These are phyloP conservation scores for Corymbia citriodora DNA, from an alignment of 441 rosid species.

Conservation along the genomic window DNA sequence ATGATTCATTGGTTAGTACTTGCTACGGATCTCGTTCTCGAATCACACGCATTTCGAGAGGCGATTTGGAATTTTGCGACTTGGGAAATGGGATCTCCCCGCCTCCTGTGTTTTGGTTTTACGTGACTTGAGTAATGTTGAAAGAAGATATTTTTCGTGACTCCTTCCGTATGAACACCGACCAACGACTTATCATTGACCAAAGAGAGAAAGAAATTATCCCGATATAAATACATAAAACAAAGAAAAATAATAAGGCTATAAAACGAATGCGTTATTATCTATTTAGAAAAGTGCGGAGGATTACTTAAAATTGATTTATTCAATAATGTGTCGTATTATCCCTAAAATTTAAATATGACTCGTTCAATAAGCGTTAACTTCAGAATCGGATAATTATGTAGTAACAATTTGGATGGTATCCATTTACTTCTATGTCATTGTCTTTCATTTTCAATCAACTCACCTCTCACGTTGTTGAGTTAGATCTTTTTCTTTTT, in stretches of 20 bases:
- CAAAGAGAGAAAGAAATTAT: too few species aligned
- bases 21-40: not conserved
- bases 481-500: not conserved
- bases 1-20: not conserved
- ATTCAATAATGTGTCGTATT: not conserved
- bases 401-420: not conserved
- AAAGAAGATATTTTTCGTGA: not conserved
- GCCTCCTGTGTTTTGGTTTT: not conserved
- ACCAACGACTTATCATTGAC: not conserved
- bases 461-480: too few species aligned
- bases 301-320: not conserved
- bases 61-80: rapidly evolving
- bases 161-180: not conserved
- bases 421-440: not conserved
- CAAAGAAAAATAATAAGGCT: too few species aligned
- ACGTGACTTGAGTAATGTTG: not conserved
- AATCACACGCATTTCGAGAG: not conserved
- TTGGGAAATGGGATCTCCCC: rapidly evolving
- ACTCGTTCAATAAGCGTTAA: not conserved
- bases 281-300: not conserved
- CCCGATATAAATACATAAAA: too few species aligned
- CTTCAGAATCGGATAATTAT: too few species aligned
- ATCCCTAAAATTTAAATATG: not conserved
- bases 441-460: not conserved
- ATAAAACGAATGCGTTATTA: too few species aligned